Evolutionary conservation across 2,329 filamentous ascomycete species (phyloP), one percentile per base, ranked within the genome.

Genomic region (Botryosphaeria dothidea): DNA sequence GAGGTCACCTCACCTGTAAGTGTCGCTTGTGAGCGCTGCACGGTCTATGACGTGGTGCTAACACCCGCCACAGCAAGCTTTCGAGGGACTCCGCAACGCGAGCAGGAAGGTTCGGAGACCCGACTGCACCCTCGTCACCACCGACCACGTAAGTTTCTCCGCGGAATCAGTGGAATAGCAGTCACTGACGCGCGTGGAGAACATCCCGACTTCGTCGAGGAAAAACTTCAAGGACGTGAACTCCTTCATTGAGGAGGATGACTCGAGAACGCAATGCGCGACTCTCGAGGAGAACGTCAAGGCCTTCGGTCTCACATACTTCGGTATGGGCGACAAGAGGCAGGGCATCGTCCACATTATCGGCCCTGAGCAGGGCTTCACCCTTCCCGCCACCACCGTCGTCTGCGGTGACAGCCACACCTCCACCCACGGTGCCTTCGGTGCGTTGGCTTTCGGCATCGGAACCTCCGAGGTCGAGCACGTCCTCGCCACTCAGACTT

Each of bases 261-360:
- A 98, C 79, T 97, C 93, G 67, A 88, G 93, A 74, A 86, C 92
- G 69, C 95, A 99, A 86, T 97, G 93, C 80, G 88, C 93, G 74
- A 98, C 95, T 45, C 88, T 99, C 68, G 95, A 99, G 83, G 90
- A 97, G 73, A 99, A 99, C 73, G 94, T 99, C 73, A 95, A 94
- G 82, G 92, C 94, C 69, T 98, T 97, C 77, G 93, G 92, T 74
- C 85, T 99, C 74, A 97, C 93, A 78, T 98, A 97, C 82, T 99
- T 99, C 76, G 95, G 95, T 67, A 89, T 99, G 68, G 92, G 90
- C 71, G 94, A 98, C 81, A 96, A 95, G 85, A 90, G 95, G 69
- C 95, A 99, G 81, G 95, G 95, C 70, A 99, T 99, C 73, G 95
- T 98, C 66, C 95, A 99, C 81, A 92, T 99, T 73, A 98, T 99